A percentile compares a stretch with the other conserved stretches of the same genome.
phyloP scores from a whole-genome alignment of 176 grass and related monocot genomes.

The Puya raimondii region DNA sequence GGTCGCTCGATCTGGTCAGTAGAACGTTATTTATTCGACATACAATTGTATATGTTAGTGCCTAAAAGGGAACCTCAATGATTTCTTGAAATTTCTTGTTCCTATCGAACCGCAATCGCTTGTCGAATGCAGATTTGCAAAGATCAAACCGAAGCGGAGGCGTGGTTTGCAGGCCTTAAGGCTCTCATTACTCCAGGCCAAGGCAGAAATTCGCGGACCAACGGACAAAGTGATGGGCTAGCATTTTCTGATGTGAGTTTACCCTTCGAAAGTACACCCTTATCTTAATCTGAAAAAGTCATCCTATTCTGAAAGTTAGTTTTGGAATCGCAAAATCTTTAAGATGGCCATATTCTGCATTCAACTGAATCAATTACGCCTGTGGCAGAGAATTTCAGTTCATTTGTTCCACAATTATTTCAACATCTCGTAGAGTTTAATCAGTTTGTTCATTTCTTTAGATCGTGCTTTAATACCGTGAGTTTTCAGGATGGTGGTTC shows the following conservation, averaged over 20 bases:
- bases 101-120: not conserved
- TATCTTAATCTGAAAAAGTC: too few relatives aligned
- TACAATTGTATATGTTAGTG: too few relatives aligned
- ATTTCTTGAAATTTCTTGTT: slow-evolving; percentile 9
- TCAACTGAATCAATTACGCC: too few relatives aligned
- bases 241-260: slow-evolving; percentile 78
- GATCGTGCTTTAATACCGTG: not conserved
- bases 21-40: slow-evolving; percentile 4
- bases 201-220: slow-evolving; percentile 26
- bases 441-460: not conserved
- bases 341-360: too few relatives aligned
- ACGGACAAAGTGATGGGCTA: slow-evolving; percentile 42
- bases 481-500: slow-evolving; percentile 52
- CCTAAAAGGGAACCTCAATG: too few relatives aligned
- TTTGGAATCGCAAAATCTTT: too few relatives aligned
- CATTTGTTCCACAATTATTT: not conserved
- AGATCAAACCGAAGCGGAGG: slow-evolving; percentile 86
- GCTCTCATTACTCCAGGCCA: slow-evolving; percentile 44
- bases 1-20: slow-evolving; percentile 94
- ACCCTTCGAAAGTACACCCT: not conserved
- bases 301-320: too few relatives aligned
- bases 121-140: slow-evolving; percentile 68
- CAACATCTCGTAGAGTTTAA: not conserved
- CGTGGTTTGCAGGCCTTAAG: slow-evolving; percentile 75
- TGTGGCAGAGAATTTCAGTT: too few relatives aligned